Evolutionary conservation across 345 rosid species (phyloP).

Genomic region (Pistacia integerrima): DNA sequence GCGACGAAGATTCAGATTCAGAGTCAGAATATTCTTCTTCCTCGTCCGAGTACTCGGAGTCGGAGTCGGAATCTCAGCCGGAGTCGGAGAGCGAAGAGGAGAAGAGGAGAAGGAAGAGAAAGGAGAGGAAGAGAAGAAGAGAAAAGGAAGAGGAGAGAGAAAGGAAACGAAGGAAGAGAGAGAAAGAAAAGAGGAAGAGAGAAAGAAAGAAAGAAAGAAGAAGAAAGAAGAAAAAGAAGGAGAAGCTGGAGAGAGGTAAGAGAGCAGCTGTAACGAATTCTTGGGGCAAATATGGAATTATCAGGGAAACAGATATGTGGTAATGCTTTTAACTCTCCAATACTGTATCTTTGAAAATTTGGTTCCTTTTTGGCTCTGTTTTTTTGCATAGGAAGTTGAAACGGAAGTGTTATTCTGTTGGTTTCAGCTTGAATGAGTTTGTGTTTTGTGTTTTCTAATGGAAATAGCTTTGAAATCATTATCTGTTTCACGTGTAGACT

Average conservation of each 20-base stretch:
- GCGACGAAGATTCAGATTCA: constrained; percentile 34
- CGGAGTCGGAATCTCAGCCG: constrained; percentile 42
- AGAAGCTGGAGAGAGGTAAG: constrained; percentile 56
- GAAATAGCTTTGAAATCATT: neutral
- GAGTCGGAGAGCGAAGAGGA: constrained; percentile 40
- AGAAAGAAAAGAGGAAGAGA: constrained; percentile 21
- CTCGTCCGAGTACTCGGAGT: constrained; percentile 43
- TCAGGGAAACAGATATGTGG: constrained; percentile 99
- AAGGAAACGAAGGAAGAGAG: constrained; percentile 25
- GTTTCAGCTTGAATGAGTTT: neutral
- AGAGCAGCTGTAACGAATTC: constrained; percentile 86
- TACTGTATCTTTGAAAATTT: neutral
- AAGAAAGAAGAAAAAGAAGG: constrained; percentile 48
- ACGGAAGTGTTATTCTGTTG: neutral
- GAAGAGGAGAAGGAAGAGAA: constrained; percentile 38
- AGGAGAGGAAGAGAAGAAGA: constrained; percentile 24
- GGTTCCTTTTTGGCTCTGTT: no score
- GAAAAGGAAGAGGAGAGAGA: constrained; percentile 20
- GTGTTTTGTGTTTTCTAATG: neutral
- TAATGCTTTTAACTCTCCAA: constrained; percentile 25
- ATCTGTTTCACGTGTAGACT: neutral
- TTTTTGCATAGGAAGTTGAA: neutral
- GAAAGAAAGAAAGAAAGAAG: constrained; percentile 29
- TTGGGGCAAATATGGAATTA: constrained; percentile 93
- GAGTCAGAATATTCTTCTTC: constrained; percentile 40